Base-by-base conservation (phyloP, 371 early-diverging fungal species). In the Blakeslea trispora region DNA sequence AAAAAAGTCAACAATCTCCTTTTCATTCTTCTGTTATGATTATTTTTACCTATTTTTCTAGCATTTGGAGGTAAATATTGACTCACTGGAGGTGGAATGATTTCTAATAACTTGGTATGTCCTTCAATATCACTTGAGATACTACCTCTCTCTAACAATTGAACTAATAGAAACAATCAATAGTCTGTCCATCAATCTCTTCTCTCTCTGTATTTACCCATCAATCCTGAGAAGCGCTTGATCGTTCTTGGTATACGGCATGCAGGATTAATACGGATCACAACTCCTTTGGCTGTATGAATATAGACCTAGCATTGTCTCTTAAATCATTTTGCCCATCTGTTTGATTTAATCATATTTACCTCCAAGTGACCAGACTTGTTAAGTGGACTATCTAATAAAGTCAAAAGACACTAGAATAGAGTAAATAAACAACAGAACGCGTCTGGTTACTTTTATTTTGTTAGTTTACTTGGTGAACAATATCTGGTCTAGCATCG, bases 191-290 rank as follows among this genome's bases (percentile, higher is more conserved):
- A 28, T 14, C n/a, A 40, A 11, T 14, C 0, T 3, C 37, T 23
- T 34, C 17, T 19, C 34, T 19, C 8, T 45, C 39, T 22, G 0
- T 13, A 35, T 28, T 59, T 83, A 85, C 88, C 84, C 91, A 97
- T 94, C 45, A 98, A 77, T 17, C 99, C 99, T 43, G 92, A 90
- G 72, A 99, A 99, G 51, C 99, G 89, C 77, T 94, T 96, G 73
- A 94, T 97, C 8, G 98, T 98, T 70, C 99, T 79, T 43, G 99
- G 99, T 66, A 99, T 97, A 69, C 99, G 92, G 46, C 94, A 93
- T 53, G 91, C 91, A 48, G 97, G 97, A 75, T 94, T 95, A 37
- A 99, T 88, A 69, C 97, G 96, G 50, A 99, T 97, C 44, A 99
- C 86, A 6, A 94, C 95, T 57, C 94, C 93, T 66, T 90, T 90